Evolutionary conservation across 1,284 basidiomycete species (phyloP).

Genomic region (Sporisorium sorghi): DNA sequence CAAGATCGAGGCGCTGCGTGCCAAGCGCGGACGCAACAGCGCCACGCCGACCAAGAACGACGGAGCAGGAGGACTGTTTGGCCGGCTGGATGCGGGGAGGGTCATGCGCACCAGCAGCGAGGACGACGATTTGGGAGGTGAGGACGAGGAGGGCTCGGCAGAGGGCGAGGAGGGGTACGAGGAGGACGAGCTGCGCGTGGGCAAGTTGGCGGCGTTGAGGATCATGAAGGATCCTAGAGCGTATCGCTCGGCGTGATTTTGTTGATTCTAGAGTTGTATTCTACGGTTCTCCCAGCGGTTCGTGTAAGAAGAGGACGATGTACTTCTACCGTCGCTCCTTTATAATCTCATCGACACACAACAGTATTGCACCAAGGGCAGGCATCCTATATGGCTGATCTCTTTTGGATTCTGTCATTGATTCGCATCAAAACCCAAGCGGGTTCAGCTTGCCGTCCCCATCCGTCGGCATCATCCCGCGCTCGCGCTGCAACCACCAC

Average conservation of each 20-base stretch:
- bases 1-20: slow-evolving; percentile 37
- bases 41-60: slow-evolving; percentile 33
- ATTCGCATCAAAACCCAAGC: slow-evolving; percentile 14
- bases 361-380: not conserved
- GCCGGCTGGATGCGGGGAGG: slow-evolving; percentile 25
- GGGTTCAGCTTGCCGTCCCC: slow-evolving; percentile 24
- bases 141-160: slow-evolving; percentile 27
- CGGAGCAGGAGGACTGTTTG: slow-evolving; percentile 17
- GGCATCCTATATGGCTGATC: not conserved
- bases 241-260: slow-evolving; percentile 47
- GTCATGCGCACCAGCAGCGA: slow-evolving; percentile 68
- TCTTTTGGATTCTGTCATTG: too few species aligned
- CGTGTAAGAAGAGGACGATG: not conserved
- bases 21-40: slow-evolving; percentile 44
- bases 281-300: not conserved
- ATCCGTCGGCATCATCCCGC: slow-evolving; percentile 21
- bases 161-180: slow-evolving; percentile 49
- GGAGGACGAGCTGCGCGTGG: slow-evolving; percentile 51
- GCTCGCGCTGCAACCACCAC: slow-evolving; percentile 53
- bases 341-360: not conserved
- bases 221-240: slow-evolving; percentile 64
- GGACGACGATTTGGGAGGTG: slow-evolving; percentile 68
- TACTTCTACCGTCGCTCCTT: slow-evolving; percentile 1
- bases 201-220: slow-evolving; percentile 46
- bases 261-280: slow-evolving; percentile 4